Conservation (phyloP, 352 stramenopile genomes). For the Pythium guiyangense region DNA sequence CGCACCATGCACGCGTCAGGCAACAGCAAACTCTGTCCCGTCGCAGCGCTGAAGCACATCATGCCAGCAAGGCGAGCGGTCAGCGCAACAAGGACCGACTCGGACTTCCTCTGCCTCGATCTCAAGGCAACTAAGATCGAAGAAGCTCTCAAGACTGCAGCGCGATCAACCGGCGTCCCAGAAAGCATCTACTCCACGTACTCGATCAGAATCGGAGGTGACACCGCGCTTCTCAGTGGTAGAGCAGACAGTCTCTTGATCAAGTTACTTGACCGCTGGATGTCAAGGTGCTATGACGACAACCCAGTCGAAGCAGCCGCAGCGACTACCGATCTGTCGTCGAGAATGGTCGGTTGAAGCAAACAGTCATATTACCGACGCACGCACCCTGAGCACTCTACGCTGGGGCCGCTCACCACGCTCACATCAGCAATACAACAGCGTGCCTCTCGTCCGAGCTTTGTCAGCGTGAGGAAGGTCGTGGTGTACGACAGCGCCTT, state of each 20-base stretch:
- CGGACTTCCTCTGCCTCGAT: not conserved
- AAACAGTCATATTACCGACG: too few relatives aligned
- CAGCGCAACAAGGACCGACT: not conserved
- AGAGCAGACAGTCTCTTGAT: too few relatives aligned
- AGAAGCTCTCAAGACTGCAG: not conserved
- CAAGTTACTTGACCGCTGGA: not conserved
- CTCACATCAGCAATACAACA: too few relatives aligned
- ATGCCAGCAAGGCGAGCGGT: too few relatives aligned
- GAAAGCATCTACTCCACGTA: not conserved
- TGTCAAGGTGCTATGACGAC: not conserved
- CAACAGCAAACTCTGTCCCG: slow-evolving; percentile 15
- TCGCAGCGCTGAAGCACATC: slow-evolving; percentile 6
- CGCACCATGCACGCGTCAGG: slow-evolving; percentile 15
- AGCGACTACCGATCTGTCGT: not conserved
- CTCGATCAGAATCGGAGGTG: not conserved
- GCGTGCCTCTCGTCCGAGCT: too few relatives aligned
- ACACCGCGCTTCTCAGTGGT: not conserved
- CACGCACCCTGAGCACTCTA: not conserved
- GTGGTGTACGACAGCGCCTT: not conserved
- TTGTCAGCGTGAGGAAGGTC: not conserved
- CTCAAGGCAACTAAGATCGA: not conserved
- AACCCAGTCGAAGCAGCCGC: not conserved
- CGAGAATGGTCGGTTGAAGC: not conserved
- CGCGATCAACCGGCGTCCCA: not conserved
- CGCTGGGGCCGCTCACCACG: not conserved